Evolutionary conservation across 495 filamentous ascomycete species (phyloP).

Genomic region (Penicilliopsis zonata): DNA sequence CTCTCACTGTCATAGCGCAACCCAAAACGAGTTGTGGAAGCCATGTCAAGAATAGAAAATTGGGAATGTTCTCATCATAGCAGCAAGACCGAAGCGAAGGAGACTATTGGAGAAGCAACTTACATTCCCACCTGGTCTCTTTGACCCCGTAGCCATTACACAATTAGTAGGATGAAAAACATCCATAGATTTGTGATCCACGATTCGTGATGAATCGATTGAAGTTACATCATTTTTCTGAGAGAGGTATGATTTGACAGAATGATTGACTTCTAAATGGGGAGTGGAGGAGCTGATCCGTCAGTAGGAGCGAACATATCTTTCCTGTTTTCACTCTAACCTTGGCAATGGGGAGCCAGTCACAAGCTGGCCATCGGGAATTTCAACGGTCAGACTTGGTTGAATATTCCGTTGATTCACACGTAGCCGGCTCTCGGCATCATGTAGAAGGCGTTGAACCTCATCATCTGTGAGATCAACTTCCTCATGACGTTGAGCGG

Average conservation of each 20-base stretch:
- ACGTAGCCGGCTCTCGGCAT: constrained; percentile 50
- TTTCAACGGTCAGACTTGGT: background rate
- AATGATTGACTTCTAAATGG: constrained; percentile 25
- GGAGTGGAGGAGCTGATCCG: constrained; percentile 18
- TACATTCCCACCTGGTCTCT: too few relatives aligned
- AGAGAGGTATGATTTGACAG: constrained; percentile 36
- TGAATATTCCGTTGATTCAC: constrained; percentile 5
- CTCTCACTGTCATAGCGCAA: constrained; percentile 65
- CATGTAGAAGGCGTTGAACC: constrained; percentile 47
- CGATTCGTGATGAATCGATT: constrained; percentile 33
- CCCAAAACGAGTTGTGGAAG: constrained; percentile 62
- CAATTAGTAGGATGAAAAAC: constrained; percentile 21
- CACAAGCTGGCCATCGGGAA: background rate
- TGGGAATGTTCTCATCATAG: constrained; percentile 63
- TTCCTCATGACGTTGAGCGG: constrained; percentile 8
- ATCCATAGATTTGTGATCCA: constrained; percentile 27
- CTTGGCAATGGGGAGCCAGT: background rate
- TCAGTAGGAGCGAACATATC: background rate
- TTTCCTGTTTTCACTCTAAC: too few relatives aligned
- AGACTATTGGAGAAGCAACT: constrained; percentile 11
- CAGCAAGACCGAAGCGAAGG: constrained; percentile 11
- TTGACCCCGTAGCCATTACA: constrained; percentile 2
- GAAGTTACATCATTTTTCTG: constrained; percentile 29
- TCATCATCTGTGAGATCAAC: constrained; percentile 38
- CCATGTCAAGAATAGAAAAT: constrained; percentile 49